These are phyloP conservation scores for Hyphopichia khmerensis DNA, from an alignment of 1,139 yeast species.

Conservation along the genomic window DNA sequence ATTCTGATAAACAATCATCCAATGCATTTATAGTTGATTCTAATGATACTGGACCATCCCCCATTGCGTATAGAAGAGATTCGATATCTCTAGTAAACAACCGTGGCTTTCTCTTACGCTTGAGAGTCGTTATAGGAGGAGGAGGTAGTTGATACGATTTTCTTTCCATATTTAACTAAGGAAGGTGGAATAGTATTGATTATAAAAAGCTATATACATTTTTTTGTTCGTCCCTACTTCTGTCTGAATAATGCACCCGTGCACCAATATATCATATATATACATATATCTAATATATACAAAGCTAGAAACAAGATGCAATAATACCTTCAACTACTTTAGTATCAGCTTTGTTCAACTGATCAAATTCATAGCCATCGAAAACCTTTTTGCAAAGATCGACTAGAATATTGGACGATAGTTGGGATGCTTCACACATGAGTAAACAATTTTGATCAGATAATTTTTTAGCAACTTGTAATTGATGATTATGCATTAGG, in stretches of 20 bases:
- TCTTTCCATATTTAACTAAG: background rate
- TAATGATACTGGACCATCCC: constrained; percentile 78
- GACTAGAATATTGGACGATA: background rate
- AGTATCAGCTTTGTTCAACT: background rate
- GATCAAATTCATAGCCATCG: background rate
- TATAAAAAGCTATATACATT: too few species aligned
- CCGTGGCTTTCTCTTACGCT: constrained; percentile 33
- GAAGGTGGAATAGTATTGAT: background rate
- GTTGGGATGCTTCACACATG: background rate
- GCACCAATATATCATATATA: too few species aligned
- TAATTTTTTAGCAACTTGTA: constrained; percentile 68
- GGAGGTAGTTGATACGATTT: background rate
- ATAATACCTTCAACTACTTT: constrained; percentile 3
- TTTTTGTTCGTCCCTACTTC: too few species aligned
- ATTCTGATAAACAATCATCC: constrained; percentile 82
- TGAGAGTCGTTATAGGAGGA: constrained; percentile 1
- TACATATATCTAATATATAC: too few species aligned
- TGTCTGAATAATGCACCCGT: too few species aligned
- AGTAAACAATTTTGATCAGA: constrained; percentile 19
- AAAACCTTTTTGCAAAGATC: background rate
- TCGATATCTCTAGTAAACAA: constrained; percentile 67
- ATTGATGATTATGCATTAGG: constrained; percentile 86
- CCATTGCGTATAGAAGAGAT: constrained; percentile 77
- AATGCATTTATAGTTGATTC: constrained; percentile 75
- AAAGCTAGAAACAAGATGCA: constrained; percentile 5